Evolutionary conservation across 345 rosid genomes (phyloP).

Genomic region (Brassica cretica): DNA sequence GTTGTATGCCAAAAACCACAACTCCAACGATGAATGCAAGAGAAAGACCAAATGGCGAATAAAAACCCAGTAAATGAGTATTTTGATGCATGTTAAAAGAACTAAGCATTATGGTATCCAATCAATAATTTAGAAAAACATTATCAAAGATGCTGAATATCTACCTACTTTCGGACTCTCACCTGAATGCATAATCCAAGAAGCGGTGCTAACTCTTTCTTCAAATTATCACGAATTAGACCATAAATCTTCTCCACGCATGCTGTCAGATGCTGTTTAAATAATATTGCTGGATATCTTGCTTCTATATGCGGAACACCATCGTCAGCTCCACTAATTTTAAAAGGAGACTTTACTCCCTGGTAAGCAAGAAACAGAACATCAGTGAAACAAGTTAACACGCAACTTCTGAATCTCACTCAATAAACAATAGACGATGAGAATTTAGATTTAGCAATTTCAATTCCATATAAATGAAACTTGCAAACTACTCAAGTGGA

Average conservation of each 20-base stretch:
- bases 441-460: conserved; percentile 4
- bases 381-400: conserved; percentile 26
- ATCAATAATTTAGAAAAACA: conserved; percentile 13
- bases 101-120: background rate
- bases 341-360: conserved; percentile 85
- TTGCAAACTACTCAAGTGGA: conserved; percentile 23
- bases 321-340: conserved; percentile 69
- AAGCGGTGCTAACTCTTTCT: conserved; percentile 86
- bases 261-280: conserved; percentile 95
- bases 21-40: background rate
- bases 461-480: conserved; percentile 12
- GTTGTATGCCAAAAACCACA: background rate
- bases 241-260: conserved; percentile 99
- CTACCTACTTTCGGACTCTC: conserved; percentile 26
- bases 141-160: conserved; percentile 2
- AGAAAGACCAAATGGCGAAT: conserved; percentile 8
- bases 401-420: conserved; percentile 17
- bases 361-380: conserved; percentile 37
- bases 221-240: conserved; percentile 90
- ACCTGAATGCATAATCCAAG: conserved; percentile 90
- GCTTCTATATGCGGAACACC: conserved; percentile 82
- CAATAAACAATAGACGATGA: background rate
- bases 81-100: conserved; percentile 23
- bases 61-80: background rate
- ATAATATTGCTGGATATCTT: conserved; percentile 90